These are phyloP conservation scores for Spongiforma sp. DNA, from an alignment of 1,284 basidiomycete species.

Conservation along the genomic window DNA sequence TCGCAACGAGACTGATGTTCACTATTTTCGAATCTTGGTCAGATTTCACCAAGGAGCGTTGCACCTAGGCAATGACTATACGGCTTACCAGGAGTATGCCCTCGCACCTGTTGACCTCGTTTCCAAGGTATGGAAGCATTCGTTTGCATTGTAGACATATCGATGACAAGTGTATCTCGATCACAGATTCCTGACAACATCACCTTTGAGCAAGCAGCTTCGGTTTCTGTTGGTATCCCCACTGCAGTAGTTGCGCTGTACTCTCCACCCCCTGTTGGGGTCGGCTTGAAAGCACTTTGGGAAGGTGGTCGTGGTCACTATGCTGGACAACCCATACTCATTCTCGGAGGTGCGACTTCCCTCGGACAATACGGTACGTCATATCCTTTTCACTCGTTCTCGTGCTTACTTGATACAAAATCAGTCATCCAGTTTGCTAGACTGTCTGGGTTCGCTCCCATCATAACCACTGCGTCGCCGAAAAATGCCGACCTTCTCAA, in stretches of 20 bases:
- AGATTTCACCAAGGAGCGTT: conserved; percentile 50
- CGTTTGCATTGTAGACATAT: too few relatives aligned
- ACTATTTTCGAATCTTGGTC: conserved; percentile 12
- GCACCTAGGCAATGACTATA: conserved; percentile 41
- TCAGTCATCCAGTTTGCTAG: conserved; percentile 60
- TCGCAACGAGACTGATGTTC: conserved; percentile 24
- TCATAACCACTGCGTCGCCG: conserved; percentile 57
- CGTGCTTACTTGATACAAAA: neutral
- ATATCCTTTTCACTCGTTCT: too few relatives aligned
- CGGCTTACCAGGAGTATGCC: conserved; percentile 57
- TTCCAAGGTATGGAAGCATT: conserved; percentile 44
- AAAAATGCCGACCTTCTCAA: conserved; percentile 50
- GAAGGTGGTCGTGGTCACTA: conserved; percentile 41
- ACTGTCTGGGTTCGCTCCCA: conserved; percentile 56
- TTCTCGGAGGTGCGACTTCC: conserved; percentile 50
- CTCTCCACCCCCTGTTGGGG: conserved; percentile 27
- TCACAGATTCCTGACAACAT: conserved; percentile 31
- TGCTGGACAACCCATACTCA: conserved; percentile 42
- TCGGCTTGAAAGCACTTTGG: conserved; percentile 40
- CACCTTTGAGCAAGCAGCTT: conserved; percentile 39
- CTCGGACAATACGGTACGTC: conserved; percentile 48
- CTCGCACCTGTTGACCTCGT: conserved; percentile 45
- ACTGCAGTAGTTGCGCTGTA: conserved; percentile 45
- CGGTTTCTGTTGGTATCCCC: conserved; percentile 41
- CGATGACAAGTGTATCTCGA: too few relatives aligned